Base-by-base conservation (phyloP, 345 rosid genomes). In the Microthlaspi erraticum region DNA sequence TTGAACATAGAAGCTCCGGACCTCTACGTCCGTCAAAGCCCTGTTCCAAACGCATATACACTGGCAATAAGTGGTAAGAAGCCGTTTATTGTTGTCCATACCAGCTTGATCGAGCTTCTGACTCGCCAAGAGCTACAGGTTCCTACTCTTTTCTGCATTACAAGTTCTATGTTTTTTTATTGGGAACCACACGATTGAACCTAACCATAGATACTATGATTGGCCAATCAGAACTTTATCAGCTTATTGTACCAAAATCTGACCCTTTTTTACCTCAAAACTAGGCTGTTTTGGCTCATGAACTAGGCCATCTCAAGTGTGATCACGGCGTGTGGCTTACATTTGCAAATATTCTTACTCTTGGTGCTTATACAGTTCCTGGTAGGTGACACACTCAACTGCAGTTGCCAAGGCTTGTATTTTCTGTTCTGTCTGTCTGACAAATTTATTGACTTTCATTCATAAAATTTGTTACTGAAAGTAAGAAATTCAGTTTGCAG, bases 311-410 rank as follows among this genome's bases (percentile, higher is more conserved):
- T 85, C 86, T 93, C 61, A 91, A 93, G 79, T 93, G 99, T 5
- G 95, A 93, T 72, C 99, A 91, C 32, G 97, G 99, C 55, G 91
- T 91, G 10, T 93, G 99, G 99, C 96, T 93, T 64, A 91, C 98
- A 10, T 85, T 93, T 79, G 98, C 97, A 49, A 93, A 89, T 66
- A 83, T 91, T 75, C 92, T 93, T 77, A 91, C 94, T 37, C 84
- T 93, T 59, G 98, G 97, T 42, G 98, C 94, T n/a, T 84, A 93
- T 78, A 82, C 82, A 51, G 83, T 93, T 70, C 98, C 97, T 55
- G 97, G 98, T 91, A 85, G 71, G 86, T 70, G 8, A 63, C 19
- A 10, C 36, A 20, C 49, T 56, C 52, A n/a, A n/a, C n/a, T n/a
- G n/a, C n/a, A n/a, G n/a, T n/a, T n/a, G n/a, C n/a, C n/a, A n/a